Evolutionary conservation across 768 basidiomycete genomes (phyloP).

Genomic region (Calocybe indica): DNA sequence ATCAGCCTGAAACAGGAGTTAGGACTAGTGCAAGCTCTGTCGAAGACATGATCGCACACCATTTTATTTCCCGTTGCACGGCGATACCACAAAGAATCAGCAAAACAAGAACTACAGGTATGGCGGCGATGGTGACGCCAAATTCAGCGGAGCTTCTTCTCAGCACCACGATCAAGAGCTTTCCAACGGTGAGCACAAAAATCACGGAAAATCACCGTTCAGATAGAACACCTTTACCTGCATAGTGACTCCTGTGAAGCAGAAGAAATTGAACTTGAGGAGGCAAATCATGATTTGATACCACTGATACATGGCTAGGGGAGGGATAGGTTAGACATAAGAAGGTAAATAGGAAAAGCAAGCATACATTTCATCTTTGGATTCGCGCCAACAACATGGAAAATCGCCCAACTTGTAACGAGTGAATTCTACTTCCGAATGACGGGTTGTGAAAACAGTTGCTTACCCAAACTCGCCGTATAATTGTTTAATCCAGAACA

Average conservation of each 20-base stretch:
- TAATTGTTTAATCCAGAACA: constrained; percentile 65
- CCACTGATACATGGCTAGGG: constrained; percentile 78
- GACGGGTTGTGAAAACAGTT: not conserved
- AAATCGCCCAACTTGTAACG: constrained; percentile 73
- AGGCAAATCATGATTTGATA: constrained; percentile 86
- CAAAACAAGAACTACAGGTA: constrained; percentile 69
- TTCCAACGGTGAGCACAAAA: not conserved
- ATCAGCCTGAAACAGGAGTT: constrained; percentile 48
- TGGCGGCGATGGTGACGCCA: constrained; percentile 75
- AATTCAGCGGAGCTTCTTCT: constrained; percentile 63
- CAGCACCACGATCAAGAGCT: constrained; percentile 83
- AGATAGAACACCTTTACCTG: constrained; percentile 41
- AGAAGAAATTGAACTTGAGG: constrained; percentile 88
- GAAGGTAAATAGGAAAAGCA: not conserved
- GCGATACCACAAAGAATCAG: constrained; percentile 62
- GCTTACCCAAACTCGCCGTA: constrained; percentile 81
- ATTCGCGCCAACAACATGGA: constrained; percentile 84
- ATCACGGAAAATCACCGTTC: not conserved
- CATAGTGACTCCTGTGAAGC: constrained; percentile 83
- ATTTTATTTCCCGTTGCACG: constrained; percentile 76
- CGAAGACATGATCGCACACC: constrained; percentile 34
- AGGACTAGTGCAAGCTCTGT: not conserved
- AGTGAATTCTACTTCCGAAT: not conserved
- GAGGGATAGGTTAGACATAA: constrained; percentile 5
- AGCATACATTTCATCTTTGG: constrained; percentile 74